Evolutionary conservation across 1,284 basidiomycete species (phyloP), one percentile per base, ranked within the genome.

Genomic region (Irpex lacteus): DNA sequence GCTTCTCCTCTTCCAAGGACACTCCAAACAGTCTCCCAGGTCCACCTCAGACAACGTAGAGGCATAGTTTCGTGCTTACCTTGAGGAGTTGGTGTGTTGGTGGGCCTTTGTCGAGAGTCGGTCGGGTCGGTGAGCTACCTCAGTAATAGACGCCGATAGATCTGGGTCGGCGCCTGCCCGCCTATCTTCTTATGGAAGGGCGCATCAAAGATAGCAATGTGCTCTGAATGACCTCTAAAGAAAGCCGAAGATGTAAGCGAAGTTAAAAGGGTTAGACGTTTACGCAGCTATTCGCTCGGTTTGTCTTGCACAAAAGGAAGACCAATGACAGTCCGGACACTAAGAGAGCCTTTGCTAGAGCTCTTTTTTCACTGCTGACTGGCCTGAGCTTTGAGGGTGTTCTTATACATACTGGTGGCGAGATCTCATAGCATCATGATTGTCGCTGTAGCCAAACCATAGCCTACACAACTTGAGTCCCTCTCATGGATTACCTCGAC

Each of bases 31-130:
- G 52, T 40, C 60, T 60, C 55, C 55, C 38, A n/a, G 60, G 21
- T 11, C 64, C 38, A 38, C 36, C 18, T 47, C 65, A 32, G 57
- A 59, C 66, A 53, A 62, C 61, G 64, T 65, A 67, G 64, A 54
- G 63, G 67, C 70, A 68, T 73, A 69, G 70, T 76, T 77, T 72
- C 67, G 74, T 68, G 78, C 84, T 83, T 77, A 86, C 85, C 85
- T 87, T 85, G 85, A 80, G 74, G 80, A 70, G 79, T 83, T 79
- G 67, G 57, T 68, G 67, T 60, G 63, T 62, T 64, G 63, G 37
- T 59, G 55, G 60, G 63, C 66, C 68, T 67, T 66, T 63, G 62
- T 61, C 61, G 58, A 56, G 26, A 18, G 54, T 56, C 54, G 54
- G 54, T 56, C 11, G 21, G n/a, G 54, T 56, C 54, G 54, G 54